Conservation (phyloP, 2,329 filamentous ascomycete species). For the Diaporthe destruens region DNA sequence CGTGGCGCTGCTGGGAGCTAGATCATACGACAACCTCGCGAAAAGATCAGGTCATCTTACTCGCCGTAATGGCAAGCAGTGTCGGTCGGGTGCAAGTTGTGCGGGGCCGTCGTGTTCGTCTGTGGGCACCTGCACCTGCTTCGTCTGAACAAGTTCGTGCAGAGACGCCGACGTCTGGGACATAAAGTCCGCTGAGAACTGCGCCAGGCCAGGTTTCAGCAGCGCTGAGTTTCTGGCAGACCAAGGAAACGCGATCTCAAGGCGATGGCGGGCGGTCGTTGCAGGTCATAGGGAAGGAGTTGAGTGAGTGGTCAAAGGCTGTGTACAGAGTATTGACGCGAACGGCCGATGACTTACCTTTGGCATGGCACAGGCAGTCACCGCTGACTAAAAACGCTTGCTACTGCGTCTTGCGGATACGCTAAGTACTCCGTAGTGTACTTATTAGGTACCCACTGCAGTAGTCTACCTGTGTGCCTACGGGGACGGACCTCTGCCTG, state of each 20-base stretch:
- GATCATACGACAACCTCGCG: background rate
- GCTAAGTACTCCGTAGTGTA: too few species aligned
- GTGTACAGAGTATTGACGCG: constrained; percentile 18
- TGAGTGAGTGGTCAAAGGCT: constrained; percentile 2
- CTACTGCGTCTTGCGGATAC: background rate
- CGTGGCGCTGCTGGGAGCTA: background rate
- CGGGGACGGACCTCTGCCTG: constrained; percentile 15
- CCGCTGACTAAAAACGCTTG: constrained; percentile 25
- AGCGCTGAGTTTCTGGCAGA: too few species aligned
- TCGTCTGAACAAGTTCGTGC: too few species aligned
- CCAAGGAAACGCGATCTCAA: too few species aligned
- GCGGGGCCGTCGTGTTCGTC: background rate
- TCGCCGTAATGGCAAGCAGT: background rate
- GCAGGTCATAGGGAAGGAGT: background rate
- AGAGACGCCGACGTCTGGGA: background rate
- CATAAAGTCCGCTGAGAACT: background rate
- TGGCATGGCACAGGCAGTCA: background rate
- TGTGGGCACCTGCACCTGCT: too few species aligned
- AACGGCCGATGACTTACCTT: constrained; percentile 18
- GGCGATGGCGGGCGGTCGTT: background rate
- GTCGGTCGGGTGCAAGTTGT: background rate
- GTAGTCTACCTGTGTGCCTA: too few species aligned
- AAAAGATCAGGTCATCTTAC: background rate
- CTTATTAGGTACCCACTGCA: too few species aligned
- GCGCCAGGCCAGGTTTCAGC: too few species aligned